Conservation (phyloP, 202 grass and related monocot genomes). For the Schoenoplectus tabernaemontani region DNA sequence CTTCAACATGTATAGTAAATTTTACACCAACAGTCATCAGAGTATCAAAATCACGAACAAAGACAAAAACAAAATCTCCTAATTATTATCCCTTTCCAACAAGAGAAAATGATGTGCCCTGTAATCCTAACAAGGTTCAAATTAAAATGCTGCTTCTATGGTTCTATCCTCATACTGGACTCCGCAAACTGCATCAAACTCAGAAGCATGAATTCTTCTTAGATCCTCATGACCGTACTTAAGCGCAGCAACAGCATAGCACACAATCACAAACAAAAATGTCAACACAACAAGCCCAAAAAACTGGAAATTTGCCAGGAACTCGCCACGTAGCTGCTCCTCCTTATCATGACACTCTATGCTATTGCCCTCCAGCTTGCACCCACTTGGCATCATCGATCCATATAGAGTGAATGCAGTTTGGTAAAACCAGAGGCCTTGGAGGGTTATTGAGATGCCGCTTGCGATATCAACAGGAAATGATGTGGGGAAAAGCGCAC, state of each 20-base stretch:
- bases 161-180: conserved; percentile 7
- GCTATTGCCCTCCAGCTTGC: conserved; percentile 29
- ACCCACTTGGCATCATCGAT: conserved; percentile 52
- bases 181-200: conserved; percentile 20
- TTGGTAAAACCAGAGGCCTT: conserved; percentile 95
- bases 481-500: conserved; percentile 53
- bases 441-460: conserved; percentile 48
- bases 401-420: conserved; percentile 80
- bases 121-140: neutral
- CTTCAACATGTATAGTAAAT: neutral
- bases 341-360: conserved; percentile 38
- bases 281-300: conserved; percentile 48
- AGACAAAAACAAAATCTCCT: neutral
- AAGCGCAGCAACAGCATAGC: conserved; percentile 39
- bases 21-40: neutral
- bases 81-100: neutral
- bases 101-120: neutral
- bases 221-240: conserved; percentile 39
- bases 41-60: neutral
- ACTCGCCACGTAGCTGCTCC: conserved; percentile 44
- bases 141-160: neutral
- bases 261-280: conserved; percentile 34
- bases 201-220: conserved; percentile 16
- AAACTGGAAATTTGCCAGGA: conserved; percentile 63
- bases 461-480: conserved; percentile 41